A percentile compares a stretch with the other conserved stretches of the same genome.
phyloP scores from a whole-genome alignment of 2,329 filamentous ascomycete species.

The Penicillium oxalicum region DNA sequence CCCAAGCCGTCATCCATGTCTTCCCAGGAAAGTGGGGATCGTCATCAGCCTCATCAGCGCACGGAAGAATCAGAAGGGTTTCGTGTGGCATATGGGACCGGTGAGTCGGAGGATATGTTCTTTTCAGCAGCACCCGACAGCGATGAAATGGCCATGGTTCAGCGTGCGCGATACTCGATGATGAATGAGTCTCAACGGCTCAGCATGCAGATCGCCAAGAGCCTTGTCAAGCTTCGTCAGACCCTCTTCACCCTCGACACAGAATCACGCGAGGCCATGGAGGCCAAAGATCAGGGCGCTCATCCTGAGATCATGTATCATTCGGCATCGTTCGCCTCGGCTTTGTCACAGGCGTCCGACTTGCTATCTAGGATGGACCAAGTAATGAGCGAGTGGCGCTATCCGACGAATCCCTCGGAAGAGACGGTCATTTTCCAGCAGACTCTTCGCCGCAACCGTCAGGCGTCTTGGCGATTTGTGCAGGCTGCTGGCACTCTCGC shows the following conservation, averaged over 20 bases:
- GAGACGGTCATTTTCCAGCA: slow-evolving; percentile 52
- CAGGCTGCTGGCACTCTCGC: slow-evolving; percentile 57
- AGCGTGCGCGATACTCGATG: slow-evolving; percentile 40
- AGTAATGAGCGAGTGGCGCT: slow-evolving; percentile 51
- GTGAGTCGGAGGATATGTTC: slow-evolving; percentile 54
- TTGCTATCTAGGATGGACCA: slow-evolving; percentile 54
- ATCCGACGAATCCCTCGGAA: slow-evolving; percentile 51
- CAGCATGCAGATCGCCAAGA: slow-evolving; percentile 53
- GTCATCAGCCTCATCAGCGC: slow-evolving; percentile 46
- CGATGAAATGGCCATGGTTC: slow-evolving; percentile 27
- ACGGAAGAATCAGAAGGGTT: slow-evolving; percentile 43
- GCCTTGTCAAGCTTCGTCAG: slow-evolving; percentile 49
- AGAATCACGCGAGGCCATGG: slow-evolving; percentile 27
- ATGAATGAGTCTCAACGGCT: slow-evolving; percentile 49
- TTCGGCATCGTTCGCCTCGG: slow-evolving; percentile 36
- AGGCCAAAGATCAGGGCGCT: slow-evolving; percentile 20
- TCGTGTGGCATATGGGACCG: slow-evolving; percentile 54
- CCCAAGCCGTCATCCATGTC: slow-evolving; percentile 42
- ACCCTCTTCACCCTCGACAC: slow-evolving; percentile 50
- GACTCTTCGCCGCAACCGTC: slow-evolving; percentile 51
- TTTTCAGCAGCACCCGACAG: slow-evolving; percentile 35
- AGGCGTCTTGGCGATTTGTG: slow-evolving; percentile 54
- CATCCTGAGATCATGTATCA: slow-evolving; percentile 22
- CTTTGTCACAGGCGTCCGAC: slow-evolving; percentile 40
- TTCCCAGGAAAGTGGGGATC: slow-evolving; percentile 39